These are phyloP conservation scores for Pythium vanterpoolii DNA, from an alignment of 352 stramenopile genomes.

Conservation along the genomic window DNA sequence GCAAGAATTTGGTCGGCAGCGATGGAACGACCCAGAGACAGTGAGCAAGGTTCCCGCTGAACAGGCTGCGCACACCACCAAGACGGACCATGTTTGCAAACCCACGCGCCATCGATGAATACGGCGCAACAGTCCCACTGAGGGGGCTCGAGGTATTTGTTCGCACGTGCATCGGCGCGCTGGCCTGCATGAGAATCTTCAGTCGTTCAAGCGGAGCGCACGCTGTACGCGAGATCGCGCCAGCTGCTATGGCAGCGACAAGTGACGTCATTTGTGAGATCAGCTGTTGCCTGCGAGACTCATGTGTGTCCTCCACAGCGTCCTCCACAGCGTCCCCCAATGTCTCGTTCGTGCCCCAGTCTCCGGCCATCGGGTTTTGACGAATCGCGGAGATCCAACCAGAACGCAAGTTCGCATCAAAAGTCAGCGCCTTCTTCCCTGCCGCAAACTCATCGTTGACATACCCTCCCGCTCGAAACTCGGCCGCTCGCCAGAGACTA, in stretches of 20 bases:
- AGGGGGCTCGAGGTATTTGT: neutral
- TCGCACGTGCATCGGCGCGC: slow-evolving; percentile 16
- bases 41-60: slow-evolving; percentile 76
- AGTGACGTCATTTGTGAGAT: slow-evolving; percentile 49
- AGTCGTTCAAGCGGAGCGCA: slow-evolving; percentile 74
- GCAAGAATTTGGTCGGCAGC: slow-evolving; percentile 73
- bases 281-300: slow-evolving; percentile 24
- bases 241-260: slow-evolving; percentile 57
- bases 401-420: slow-evolving; percentile 68
- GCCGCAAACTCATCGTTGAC: slow-evolving; percentile 25
- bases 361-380: slow-evolving; percentile 56
- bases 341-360: slow-evolving; percentile 44
- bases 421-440: slow-evolving; percentile 45
- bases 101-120: slow-evolving; percentile 44
- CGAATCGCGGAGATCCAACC: slow-evolving; percentile 74
- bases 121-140: slow-evolving; percentile 22
- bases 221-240: slow-evolving; percentile 55
- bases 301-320: slow-evolving; percentile 23
- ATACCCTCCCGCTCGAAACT: slow-evolving; percentile 49
- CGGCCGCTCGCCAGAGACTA: slow-evolving; percentile 60
- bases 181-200: slow-evolving; percentile 81
- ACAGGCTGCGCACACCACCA: slow-evolving; percentile 54
- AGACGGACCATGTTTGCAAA: slow-evolving; percentile 73
- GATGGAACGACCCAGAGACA: slow-evolving; percentile 82
- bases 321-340: slow-evolving; percentile 13